These are phyloP conservation scores for Ogataea salicorniae DNA, from an alignment of 805 yeast species.

Conservation along the genomic window DNA sequence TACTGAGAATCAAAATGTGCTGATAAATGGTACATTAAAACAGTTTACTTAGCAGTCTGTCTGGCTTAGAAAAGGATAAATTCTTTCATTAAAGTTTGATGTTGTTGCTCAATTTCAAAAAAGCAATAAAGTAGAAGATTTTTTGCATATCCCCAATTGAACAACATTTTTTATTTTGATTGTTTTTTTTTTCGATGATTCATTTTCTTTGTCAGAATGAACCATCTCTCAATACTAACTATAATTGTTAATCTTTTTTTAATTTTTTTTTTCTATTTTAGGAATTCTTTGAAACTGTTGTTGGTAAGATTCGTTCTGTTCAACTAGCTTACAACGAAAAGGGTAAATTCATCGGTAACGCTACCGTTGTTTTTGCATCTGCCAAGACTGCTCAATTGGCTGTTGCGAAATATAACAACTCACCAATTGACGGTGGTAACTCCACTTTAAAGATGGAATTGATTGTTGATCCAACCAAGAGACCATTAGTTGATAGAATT, in stretches of 20 bases:
- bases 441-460: conserved; percentile 72
- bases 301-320: conserved; percentile 78
- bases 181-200: background rate
- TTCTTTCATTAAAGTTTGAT: too few relatives aligned
- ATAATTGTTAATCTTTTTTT: background rate
- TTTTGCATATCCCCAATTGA: too few relatives aligned
- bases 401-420: conserved; percentile 80
- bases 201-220: background rate
- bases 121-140: too few relatives aligned
- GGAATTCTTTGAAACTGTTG: conserved; percentile 85
- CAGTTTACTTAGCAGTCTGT: too few relatives aligned
- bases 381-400: conserved; percentile 71
- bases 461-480: conserved; percentile 77
- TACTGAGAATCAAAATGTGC: too few relatives aligned
- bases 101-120: too few relatives aligned
- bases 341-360: conserved; percentile 90
- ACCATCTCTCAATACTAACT: conserved; percentile 1
- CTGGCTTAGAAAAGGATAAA: too few relatives aligned
- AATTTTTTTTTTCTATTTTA: conserved; percentile 28
- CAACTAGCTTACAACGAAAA: conserved; percentile 74
- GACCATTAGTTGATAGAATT: conserved; percentile 72
- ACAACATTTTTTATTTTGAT: too few relatives aligned
- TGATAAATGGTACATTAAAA: too few relatives aligned
- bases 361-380: conserved; percentile 73
- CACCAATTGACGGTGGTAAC: conserved; percentile 88